A percentile compares a stretch with the other conserved stretches of the same genome.
Conservation (phyloP, 1,139 yeast species). For the Taphrina flavorubra region DNA sequence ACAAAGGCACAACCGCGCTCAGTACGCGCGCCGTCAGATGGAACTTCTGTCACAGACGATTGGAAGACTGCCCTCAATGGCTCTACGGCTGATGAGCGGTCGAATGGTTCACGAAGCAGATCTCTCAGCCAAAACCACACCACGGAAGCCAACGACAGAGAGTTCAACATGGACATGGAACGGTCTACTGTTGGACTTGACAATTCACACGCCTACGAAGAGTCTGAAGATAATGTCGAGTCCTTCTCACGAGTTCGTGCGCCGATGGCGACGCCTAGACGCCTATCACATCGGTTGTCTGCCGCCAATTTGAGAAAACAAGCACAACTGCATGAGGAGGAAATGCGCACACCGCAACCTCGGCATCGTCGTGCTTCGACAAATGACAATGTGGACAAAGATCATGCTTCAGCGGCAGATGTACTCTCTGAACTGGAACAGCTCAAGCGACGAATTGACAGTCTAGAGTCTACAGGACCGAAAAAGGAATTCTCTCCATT, state of each 20-base stretch:
- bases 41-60: constrained; percentile 12
- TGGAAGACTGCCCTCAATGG: constrained; percentile 17
- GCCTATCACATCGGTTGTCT: constrained; percentile 10
- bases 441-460: constrained; percentile 1
- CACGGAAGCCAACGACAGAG: background rate
- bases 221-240: background rate
- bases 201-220: background rate
- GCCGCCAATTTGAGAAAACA: constrained; percentile 20
- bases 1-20: background rate
- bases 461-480: constrained; percentile 1
- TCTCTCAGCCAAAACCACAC: background rate
- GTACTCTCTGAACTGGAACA: constrained; percentile 15
- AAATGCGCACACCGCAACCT: constrained; percentile 19
- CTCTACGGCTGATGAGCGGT: background rate
- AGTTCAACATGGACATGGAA: background rate
- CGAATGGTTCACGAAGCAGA: constrained; percentile 1
- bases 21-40: constrained; percentile 13
- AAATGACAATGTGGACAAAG: background rate
- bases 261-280: background rate
- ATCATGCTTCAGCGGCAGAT: background rate
- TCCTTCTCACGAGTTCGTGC: background rate
- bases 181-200: background rate
- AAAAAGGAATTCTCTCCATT: background rate
- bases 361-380: background rate
- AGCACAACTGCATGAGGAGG: constrained; percentile 5